Base-by-base conservation (phyloP, 2,329 filamentous ascomycete genomes). In the Fusarium agapanthi region DNA sequence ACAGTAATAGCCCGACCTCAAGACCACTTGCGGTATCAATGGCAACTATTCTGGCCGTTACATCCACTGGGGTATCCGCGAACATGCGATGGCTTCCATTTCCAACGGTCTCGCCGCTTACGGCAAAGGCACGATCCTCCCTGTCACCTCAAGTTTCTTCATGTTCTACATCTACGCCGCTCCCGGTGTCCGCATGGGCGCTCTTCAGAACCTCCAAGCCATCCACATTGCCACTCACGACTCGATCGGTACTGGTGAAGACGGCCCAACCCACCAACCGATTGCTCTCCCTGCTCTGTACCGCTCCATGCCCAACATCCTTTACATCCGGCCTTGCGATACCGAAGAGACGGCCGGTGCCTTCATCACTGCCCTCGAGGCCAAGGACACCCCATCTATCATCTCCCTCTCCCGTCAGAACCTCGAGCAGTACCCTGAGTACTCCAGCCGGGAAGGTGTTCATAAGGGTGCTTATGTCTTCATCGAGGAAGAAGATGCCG, bases 171-270 rank as follows among this genome's bases (percentile, higher is more conserved):
- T 83, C 26, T 87, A 88, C 64, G 88, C 88, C 15, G 88, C 89
- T 1, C 86, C 88, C 1, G 88, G 84, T 12, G 84, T 90, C 5
- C 86, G 89, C 20, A 90, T 91, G 88, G 88, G 88, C 13, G 88
- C 88, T 7, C 81, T 90, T 4, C 85, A 88, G 57, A 78, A 83
- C 30, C 83, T 90, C 4, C 86, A 88, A 58, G 81, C 84, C 34
- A 90, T 91, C 57, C 89, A 91, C 75, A 83, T 87, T 37, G 89
- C 88, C 4, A 91, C 89, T 0, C 89, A 91, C 78, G 89, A 91
- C 80, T 86, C 84, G 13, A 88, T 90, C 50, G 89, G 86, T 26
- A 87, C 84, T 41, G 89, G 89, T 4, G 86, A 91, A 70, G 86
- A 91, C 69, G 89, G 89, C 0, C 89, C 88, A 0, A 91, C 89